phyloP scores from a whole-genome alignment of 805 yeast species.

The Wickerhamiella azymoides region DNA sequence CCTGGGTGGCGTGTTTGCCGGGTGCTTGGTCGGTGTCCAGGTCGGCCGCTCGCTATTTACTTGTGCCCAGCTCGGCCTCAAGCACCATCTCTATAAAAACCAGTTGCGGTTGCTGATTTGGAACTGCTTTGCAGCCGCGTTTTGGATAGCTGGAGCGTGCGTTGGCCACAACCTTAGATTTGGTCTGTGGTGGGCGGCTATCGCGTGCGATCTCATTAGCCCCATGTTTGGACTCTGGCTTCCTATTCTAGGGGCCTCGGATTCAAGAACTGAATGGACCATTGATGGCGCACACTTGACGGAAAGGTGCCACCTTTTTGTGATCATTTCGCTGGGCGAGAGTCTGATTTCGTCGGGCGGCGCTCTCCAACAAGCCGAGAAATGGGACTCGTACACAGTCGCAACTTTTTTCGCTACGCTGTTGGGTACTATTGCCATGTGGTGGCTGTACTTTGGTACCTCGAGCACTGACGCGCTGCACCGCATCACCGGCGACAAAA shows the following conservation, averaged over 20 bases:
- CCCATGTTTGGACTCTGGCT: conserved; percentile 1
- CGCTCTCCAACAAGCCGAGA: not conserved
- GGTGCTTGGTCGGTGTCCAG: not conserved
- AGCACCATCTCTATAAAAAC: not conserved
- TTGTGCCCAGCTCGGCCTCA: not conserved
- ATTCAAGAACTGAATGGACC: not conserved
- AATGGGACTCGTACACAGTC: not conserved
- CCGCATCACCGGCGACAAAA: not conserved
- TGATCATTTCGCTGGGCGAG: conserved; percentile 2
- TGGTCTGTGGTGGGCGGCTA: not conserved
- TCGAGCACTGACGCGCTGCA: not conserved
- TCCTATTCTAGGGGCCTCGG: not conserved
- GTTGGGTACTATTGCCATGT: conserved; percentile 1
- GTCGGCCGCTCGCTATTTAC: not conserved
- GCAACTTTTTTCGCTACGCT: not conserved
- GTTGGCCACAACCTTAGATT: conserved; percentile 1
- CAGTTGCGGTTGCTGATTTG: not conserved
- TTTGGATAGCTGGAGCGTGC: conserved; percentile 4
- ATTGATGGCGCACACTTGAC: conserved; percentile 3
- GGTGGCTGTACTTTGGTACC: conserved; percentile 4
- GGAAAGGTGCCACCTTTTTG: not conserved
- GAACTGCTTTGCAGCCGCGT: not conserved
- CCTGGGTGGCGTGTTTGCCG: not conserved
- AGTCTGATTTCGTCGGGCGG: conserved; percentile 2
- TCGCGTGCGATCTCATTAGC: not conserved